A percentile compares a stretch with the other conserved stretches of the same genome.
Conservation (phyloP, 2,329 filamentous ascomycete species). For the Sphaerulina musiva region DNA sequence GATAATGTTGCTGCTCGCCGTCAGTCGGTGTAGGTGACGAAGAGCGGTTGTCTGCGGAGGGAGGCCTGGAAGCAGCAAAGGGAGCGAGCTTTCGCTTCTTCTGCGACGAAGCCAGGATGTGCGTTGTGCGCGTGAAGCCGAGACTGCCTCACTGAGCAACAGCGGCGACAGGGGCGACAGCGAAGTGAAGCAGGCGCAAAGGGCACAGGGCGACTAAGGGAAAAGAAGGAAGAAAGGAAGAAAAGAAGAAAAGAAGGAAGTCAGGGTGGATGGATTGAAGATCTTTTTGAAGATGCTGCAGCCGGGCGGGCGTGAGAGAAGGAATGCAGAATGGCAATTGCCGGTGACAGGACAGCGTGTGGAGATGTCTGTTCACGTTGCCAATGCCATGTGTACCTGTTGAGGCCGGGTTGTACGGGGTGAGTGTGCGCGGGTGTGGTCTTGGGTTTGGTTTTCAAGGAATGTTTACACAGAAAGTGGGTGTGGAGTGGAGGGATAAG, state of each 20-base stretch:
- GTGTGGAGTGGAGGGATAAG: too few species aligned
- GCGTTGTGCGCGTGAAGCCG: constrained; percentile 2
- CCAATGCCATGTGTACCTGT: too few species aligned
- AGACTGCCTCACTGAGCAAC: background rate
- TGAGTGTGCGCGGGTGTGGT: too few species aligned
- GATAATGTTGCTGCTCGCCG: constrained; percentile 3
- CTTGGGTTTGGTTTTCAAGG: too few species aligned
- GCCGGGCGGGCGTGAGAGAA: background rate
- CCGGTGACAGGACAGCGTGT: background rate
- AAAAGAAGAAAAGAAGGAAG: background rate
- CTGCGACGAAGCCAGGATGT: constrained; percentile 25
- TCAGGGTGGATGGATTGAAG: background rate
- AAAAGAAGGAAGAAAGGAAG: background rate
- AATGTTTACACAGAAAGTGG: too few species aligned
- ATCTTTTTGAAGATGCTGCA: background rate
- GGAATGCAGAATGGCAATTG: background rate
- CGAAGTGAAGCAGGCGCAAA: background rate
- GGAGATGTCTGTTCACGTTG: background rate
- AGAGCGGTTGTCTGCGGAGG: constrained; percentile 1
- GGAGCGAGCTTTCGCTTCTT: constrained; percentile 45
- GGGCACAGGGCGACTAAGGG: background rate
- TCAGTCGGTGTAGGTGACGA: background rate
- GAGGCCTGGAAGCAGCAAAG: constrained; percentile 15
- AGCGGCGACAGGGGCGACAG: background rate
- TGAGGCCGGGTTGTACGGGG: too few species aligned